These are phyloP conservation scores for Skeletonema marinoi DNA, from an alignment of 108 stramenopile genomes.

Conservation along the genomic window DNA sequence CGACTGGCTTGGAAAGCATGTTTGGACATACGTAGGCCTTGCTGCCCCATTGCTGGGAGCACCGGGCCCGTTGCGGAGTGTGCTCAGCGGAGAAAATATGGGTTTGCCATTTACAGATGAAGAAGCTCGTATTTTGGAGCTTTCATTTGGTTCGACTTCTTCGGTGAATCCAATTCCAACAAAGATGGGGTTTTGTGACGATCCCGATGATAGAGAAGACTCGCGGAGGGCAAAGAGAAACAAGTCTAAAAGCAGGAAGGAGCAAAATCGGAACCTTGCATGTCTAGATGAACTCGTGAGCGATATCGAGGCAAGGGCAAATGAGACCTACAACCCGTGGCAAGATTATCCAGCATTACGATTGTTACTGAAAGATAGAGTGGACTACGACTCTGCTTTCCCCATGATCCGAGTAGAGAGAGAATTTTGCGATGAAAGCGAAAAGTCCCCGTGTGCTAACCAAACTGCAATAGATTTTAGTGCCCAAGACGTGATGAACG, in stretches of 20 bases:
- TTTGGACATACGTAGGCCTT: conserved; percentile 84
- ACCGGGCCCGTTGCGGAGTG: conserved; percentile 82
- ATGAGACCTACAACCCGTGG: conserved; percentile 66
- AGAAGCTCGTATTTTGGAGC: conserved; percentile 72
- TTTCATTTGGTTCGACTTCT: conserved; percentile 83
- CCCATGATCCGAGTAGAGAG: conserved; percentile 66
- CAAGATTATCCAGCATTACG: conserved; percentile 66
- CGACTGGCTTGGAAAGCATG: conserved; percentile 81
- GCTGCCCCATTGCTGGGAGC: conserved; percentile 84
- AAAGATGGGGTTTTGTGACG: conserved; percentile 49
- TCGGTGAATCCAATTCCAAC: conserved; percentile 82
- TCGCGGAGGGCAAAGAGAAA: not conserved
- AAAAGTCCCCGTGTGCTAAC: conserved; percentile 48
- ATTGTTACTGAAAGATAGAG: conserved; percentile 60
- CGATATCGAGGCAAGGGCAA: conserved; percentile 51
- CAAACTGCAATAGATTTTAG: conserved; percentile 20
- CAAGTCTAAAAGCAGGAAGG: conserved; percentile 13
- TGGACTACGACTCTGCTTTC: conserved; percentile 75
- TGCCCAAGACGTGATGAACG: conserved; percentile 60
- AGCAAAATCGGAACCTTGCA: conserved; percentile 48
- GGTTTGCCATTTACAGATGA: conserved; percentile 83
- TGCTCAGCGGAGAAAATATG: conserved; percentile 89
- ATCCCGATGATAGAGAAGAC: conserved; percentile 12
- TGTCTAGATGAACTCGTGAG: conserved; percentile 75
- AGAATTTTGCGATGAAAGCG: conserved; percentile 52